Conservation (phyloP, 805 yeast genomes). For the Barnettozyma siamensis region DNA sequence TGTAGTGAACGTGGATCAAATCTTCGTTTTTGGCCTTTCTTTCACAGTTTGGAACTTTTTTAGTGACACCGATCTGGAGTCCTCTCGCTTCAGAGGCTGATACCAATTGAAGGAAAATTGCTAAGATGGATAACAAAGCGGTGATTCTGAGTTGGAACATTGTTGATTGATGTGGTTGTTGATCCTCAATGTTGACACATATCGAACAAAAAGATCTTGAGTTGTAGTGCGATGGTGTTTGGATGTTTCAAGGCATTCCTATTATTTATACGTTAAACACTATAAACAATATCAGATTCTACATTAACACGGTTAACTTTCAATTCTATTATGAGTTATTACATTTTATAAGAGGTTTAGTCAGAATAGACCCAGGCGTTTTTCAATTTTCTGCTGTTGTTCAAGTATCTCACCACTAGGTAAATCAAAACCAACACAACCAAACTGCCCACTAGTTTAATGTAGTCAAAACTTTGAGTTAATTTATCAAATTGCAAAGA, state of each 20-base stretch:
- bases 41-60: constrained; percentile 40
- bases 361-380: constrained; percentile 18
- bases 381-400: constrained; percentile 45
- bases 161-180: neutral
- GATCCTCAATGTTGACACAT: no score
- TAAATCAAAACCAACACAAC: constrained; percentile 42
- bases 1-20: constrained; percentile 67
- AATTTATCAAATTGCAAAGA: constrained; percentile 79
- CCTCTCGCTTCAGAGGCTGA: constrained; percentile 2
- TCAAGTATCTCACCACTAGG: constrained; percentile 51
- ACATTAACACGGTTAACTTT: no score
- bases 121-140: neutral
- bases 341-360: neutral
- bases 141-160: constrained; percentile 7
- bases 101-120: neutral
- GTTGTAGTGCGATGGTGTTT: no score
- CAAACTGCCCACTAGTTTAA: constrained; percentile 57
- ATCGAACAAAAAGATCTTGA: no score
- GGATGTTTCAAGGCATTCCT: neutral
- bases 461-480: constrained; percentile 59
- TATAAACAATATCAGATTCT: no score
- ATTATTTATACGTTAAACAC: no score
- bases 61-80: constrained; percentile 7
- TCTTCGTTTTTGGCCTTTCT: constrained; percentile 62
- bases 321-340: neutral